Conservation (phyloP, 345 rosid genomes). For the Cardamine chenopodiifolia region DNA sequence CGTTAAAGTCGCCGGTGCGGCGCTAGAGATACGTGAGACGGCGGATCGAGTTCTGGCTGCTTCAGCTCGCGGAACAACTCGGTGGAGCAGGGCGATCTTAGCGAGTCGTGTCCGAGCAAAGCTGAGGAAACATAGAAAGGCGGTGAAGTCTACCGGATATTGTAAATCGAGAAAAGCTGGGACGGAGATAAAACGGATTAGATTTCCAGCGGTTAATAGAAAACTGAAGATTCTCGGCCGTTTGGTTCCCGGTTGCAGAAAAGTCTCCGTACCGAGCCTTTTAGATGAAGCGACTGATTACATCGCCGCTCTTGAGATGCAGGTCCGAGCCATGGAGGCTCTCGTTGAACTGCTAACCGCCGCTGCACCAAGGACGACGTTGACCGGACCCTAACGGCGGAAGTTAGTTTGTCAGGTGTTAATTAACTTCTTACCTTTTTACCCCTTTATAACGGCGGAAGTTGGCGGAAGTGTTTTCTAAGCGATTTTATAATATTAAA, state of each 20-base stretch:
- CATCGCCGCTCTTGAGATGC: slow-evolving; percentile 95
- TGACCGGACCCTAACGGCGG: slow-evolving; percentile 33
- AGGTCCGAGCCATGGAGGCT: slow-evolving; percentile 77
- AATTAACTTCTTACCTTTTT: slow-evolving; percentile 23
- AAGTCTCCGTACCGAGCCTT: slow-evolving; percentile 54
- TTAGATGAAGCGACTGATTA: slow-evolving; percentile 85
- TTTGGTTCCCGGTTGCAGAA: slow-evolving; percentile 89
- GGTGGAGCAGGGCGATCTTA: slow-evolving; percentile 80
- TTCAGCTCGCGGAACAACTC: slow-evolving; percentile 59
- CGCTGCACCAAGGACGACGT: slow-evolving; percentile 34
- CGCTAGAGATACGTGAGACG: slow-evolving; percentile 52
- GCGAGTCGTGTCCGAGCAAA: slow-evolving; percentile 48
- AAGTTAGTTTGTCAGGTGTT: slow-evolving; percentile 38
- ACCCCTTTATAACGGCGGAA: slow-evolving; percentile 16
- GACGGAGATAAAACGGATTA: slow-evolving; percentile 32
- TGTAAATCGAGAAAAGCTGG: slow-evolving; percentile 41
- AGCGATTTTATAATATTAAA: slow-evolving; percentile 11
- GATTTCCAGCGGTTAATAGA: slow-evolving; percentile 58
- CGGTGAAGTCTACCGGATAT: slow-evolving; percentile 41
- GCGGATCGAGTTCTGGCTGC: slow-evolving; percentile 69
- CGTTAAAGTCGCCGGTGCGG: slow-evolving; percentile 37
- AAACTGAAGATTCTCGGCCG: slow-evolving; percentile 58
- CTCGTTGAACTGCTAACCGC: slow-evolving; percentile 48
- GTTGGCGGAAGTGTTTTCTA: not conserved
- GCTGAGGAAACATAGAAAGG: slow-evolving; percentile 54